These are phyloP conservation scores for Golubevia pallescens DNA, from an alignment of 1,284 basidiomycete genomes.

Conservation along the genomic window DNA sequence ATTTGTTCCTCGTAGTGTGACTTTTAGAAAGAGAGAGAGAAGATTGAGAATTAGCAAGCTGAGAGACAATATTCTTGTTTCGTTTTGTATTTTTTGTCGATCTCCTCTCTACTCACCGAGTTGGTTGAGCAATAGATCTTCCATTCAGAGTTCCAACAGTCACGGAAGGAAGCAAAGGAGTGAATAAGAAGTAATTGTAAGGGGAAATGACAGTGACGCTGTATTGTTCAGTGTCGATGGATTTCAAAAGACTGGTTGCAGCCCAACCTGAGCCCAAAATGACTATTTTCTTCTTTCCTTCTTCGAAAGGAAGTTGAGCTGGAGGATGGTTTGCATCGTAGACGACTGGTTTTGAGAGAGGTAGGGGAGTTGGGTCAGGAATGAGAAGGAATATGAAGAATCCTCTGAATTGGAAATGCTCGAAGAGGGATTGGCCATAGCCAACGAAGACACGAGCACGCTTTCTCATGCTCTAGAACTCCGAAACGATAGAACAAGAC, in stretches of 20 bases:
- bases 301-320: conserved; percentile 49
- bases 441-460: too few species aligned
- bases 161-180: conserved; percentile 44
- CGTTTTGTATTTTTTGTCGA: too few species aligned
- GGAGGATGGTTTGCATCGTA: conserved; percentile 47
- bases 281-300: conserved; percentile 52
- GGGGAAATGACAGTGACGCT: conserved; percentile 54
- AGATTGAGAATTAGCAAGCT: too few species aligned
- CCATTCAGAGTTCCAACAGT: conserved; percentile 38
- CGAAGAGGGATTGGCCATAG: too few species aligned
- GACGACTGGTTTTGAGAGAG: conserved; percentile 16
- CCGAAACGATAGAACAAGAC: too few species aligned
- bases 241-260: conserved; percentile 45
- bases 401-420: too few species aligned
- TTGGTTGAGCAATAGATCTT: conserved; percentile 57
- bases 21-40: too few species aligned
- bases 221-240: conserved; percentile 54
- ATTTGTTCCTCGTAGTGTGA: conserved; percentile 49
- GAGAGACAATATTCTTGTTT: too few species aligned
- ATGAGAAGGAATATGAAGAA: too few species aligned
- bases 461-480: too few species aligned
- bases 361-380: not conserved
- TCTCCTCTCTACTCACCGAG: conserved; percentile 12
- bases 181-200: conserved; percentile 58
- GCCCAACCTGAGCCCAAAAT: conserved; percentile 55